Evolutionary conservation across 2,329 filamentous ascomycete species (phyloP).

Genomic region (Didymella lethalis): DNA sequence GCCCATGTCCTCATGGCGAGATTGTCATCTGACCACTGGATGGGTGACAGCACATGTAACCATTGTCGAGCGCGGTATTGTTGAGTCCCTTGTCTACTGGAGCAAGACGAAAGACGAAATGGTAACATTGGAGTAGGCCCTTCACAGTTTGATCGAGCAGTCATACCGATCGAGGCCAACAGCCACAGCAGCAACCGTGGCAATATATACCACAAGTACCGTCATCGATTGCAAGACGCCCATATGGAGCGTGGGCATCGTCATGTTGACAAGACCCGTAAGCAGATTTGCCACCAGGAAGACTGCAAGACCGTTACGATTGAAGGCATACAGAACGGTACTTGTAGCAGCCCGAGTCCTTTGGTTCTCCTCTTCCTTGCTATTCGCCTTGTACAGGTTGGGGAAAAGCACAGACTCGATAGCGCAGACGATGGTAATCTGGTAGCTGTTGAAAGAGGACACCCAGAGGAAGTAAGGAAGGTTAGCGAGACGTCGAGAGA

Average conservation of each 20-base stretch:
- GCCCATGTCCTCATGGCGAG: no score
- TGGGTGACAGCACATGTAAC: no score
- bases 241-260: constrained; percentile 80
- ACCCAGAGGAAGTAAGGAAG: constrained; percentile 94
- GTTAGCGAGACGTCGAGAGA: constrained; percentile 91
- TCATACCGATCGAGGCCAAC: constrained; percentile 70
- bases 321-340: constrained; percentile 80
- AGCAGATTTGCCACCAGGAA: constrained; percentile 90
- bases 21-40: no score
- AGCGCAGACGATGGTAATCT: constrained; percentile 78
- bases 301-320: constrained; percentile 83
- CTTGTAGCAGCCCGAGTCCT: constrained; percentile 77
- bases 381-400: constrained; percentile 66
- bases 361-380: constrained; percentile 66
- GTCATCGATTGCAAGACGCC: constrained; percentile 71
- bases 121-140: no score
- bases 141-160: constrained; percentile 74
- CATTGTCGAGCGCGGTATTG: no score
- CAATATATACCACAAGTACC: constrained; percentile 77
- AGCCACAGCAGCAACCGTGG: constrained; percentile 71
- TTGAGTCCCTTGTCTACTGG: no score
- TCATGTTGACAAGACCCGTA: constrained; percentile 89
- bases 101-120: no score
- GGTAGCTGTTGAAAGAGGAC: constrained; percentile 85
- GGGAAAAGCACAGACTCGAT: constrained; percentile 84